Conservation (phyloP, 2,329 filamentous ascomycete genomes). For the Metarhizium anisopliae region DNA sequence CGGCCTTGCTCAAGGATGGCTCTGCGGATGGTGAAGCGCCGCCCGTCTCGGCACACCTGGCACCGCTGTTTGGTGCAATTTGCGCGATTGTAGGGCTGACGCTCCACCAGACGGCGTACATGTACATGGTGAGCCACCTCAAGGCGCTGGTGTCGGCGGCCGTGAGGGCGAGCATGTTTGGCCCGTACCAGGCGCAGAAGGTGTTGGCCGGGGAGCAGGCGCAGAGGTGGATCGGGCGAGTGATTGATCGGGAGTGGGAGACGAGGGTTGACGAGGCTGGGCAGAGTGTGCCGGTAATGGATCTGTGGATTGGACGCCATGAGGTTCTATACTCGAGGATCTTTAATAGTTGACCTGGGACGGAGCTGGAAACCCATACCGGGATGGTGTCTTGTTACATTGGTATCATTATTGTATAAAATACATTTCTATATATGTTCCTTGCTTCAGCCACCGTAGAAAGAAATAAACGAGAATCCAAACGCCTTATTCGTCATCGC, state of each 20-base stretch:
- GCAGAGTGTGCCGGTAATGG: conserved; percentile 68
- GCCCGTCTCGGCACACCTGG: conserved; percentile 53
- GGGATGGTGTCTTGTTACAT: conserved; percentile 2
- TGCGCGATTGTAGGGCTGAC: conserved; percentile 52
- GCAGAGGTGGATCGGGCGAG: conserved; percentile 45
- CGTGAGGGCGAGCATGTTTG: conserved; percentile 68
- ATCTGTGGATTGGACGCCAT: conserved; percentile 76
- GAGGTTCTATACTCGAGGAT: conserved; percentile 79
- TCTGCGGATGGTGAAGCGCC: conserved; percentile 26
- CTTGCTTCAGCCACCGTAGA: not conserved
- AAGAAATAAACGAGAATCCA: not conserved
- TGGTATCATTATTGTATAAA: conserved; percentile 23
- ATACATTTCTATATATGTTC: conserved; percentile 4
- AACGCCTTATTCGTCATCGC: conserved; percentile 50
- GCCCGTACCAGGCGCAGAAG: conserved; percentile 71
- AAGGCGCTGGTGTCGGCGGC: conserved; percentile 70
- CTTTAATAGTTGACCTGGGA: conserved; percentile 60
- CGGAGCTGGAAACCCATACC: not conserved
- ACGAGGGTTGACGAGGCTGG: conserved; percentile 56
- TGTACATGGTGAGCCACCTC: conserved; percentile 68
- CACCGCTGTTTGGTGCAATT: conserved; percentile 62
- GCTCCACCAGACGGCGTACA: conserved; percentile 56
- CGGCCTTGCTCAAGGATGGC: conserved; percentile 23
- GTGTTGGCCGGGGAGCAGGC: conserved; percentile 55
- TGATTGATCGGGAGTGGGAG: conserved; percentile 52